Conservation (phyloP, 2,329 filamentous ascomycete species). For the Monosporascus sp. region DNA sequence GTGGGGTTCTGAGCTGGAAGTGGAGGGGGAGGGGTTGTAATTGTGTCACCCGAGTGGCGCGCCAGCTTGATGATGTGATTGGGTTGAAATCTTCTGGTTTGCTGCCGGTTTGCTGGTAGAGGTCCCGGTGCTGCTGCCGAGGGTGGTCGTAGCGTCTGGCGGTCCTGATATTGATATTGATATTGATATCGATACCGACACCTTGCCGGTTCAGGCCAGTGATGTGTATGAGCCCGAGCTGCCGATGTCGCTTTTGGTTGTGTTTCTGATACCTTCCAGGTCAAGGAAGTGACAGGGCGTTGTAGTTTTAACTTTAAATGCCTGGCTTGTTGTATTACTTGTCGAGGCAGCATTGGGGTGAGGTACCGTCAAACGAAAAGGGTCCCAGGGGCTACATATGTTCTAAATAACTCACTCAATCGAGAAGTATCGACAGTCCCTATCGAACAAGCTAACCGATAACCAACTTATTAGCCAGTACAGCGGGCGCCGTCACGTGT, state of each 20-base stretch:
- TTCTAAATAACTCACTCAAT: not conserved
- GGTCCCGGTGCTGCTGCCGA: too few species aligned
- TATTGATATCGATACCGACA: not conserved
- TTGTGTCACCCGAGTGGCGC: conserved; percentile 18
- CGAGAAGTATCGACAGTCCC: not conserved
- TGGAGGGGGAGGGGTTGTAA: conserved; percentile 27
- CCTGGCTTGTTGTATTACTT: not conserved
- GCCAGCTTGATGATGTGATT: conserved; percentile 26
- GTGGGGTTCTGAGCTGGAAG: conserved; percentile 14
- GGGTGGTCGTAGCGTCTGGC: too few species aligned
- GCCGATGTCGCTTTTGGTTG: not conserved
- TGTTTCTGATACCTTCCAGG: not conserved
- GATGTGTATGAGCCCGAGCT: not conserved
- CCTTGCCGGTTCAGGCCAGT: not conserved
- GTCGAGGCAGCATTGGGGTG: not conserved
- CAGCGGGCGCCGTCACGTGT: too few species aligned
- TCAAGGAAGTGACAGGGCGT: not conserved
- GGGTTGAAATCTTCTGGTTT: conserved; percentile 6
- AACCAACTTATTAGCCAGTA: not conserved
- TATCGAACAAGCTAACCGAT: not conserved
- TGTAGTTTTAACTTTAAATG: not conserved
- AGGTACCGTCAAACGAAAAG: not conserved
- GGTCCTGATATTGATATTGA: too few species aligned
- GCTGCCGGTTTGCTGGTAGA: not conserved
- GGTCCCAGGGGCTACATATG: not conserved